These are phyloP conservation scores for Cryptosporidium canis DNA, from an alignment of 169 alveolate genomes.

Conservation along the genomic window DNA sequence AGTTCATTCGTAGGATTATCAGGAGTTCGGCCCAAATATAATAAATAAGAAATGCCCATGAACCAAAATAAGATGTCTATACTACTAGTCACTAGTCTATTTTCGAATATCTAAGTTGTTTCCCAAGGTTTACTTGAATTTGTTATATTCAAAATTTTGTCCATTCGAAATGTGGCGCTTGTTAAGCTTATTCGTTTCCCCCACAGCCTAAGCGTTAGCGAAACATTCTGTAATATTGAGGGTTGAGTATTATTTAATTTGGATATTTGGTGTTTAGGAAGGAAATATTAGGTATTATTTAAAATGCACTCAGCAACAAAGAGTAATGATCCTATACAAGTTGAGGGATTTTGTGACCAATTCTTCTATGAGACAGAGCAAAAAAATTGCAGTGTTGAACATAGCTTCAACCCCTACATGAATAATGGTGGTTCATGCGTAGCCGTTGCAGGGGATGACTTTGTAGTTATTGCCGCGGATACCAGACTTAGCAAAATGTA, in stretches of 20 bases:
- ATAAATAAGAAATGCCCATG: conserved; percentile 34
- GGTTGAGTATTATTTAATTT: neutral
- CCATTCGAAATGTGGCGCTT: neutral
- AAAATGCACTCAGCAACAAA: neutral
- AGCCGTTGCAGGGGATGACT: conserved; percentile 92
- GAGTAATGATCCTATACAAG: conserved; percentile 4
- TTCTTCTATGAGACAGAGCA: neutral
- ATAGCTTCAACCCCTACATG: conserved; percentile 82
- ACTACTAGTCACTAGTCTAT: neutral
- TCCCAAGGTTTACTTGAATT: neutral
- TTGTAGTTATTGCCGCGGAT: conserved; percentile 92
- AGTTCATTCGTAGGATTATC: conserved; percentile 39
- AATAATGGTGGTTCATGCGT: conserved; percentile 84
- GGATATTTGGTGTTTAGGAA: neutral
- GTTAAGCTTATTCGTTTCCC: neutral
- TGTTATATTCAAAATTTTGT: neutral
- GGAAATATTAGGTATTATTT: neutral
- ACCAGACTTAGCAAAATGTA: conserved; percentile 90
- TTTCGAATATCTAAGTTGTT: neutral
- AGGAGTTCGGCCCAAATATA: conserved; percentile 45
- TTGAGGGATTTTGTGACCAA: conserved; percentile 27
- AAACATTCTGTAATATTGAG: neutral
- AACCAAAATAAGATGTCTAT: neutral
- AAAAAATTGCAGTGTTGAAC: neutral
- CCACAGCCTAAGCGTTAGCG: neutral